These are phyloP conservation scores for Inosperma sp. DNA, from an alignment of 768 basidiomycete species.

Conservation along the genomic window DNA sequence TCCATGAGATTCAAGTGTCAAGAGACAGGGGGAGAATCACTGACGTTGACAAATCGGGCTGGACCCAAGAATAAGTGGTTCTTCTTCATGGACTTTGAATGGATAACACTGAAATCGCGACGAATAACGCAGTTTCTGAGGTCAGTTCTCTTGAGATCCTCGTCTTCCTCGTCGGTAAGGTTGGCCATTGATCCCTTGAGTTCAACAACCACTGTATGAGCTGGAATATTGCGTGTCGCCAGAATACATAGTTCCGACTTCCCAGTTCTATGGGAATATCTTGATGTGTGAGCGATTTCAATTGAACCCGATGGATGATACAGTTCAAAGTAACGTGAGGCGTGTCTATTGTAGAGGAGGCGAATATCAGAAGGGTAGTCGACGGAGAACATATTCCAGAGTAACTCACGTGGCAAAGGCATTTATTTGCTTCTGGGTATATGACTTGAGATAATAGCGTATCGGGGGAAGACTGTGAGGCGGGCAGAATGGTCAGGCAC, in stretches of 20 bases:
- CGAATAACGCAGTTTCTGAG: constrained; percentile 71
- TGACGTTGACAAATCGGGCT: constrained; percentile 88
- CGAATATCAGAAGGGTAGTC: constrained; percentile 16
- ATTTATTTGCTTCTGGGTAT: constrained; percentile 82
- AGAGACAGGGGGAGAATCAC: constrained; percentile 18
- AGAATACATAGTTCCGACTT: constrained; percentile 87
- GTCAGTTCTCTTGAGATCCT: constrained; percentile 80
- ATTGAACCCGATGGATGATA: constrained; percentile 80
- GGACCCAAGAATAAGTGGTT: constrained; percentile 89
- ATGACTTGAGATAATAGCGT: constrained; percentile 70
- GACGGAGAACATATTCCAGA: constrained; percentile 23
- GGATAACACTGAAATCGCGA: constrained; percentile 87
- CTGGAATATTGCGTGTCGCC: constrained; percentile 65
- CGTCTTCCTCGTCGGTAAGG: constrained; percentile 79
- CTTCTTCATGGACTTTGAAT: constrained; percentile 88
- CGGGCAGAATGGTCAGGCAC: constrained; percentile 20
- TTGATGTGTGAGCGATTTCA: constrained; percentile 84
- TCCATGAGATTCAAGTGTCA: constrained; percentile 22
- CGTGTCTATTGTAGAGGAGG: constrained; percentile 52
- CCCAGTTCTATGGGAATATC: constrained; percentile 82
- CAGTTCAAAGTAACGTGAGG: constrained; percentile 83
- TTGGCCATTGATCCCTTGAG: constrained; percentile 90
- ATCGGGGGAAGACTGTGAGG: constrained; percentile 61
- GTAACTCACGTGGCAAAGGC: constrained; percentile 84
- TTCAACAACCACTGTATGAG: constrained; percentile 75